These are phyloP conservation scores for Yamadazyma sp. DNA, from an alignment of 1,139 yeast species.

Conservation along the genomic window DNA sequence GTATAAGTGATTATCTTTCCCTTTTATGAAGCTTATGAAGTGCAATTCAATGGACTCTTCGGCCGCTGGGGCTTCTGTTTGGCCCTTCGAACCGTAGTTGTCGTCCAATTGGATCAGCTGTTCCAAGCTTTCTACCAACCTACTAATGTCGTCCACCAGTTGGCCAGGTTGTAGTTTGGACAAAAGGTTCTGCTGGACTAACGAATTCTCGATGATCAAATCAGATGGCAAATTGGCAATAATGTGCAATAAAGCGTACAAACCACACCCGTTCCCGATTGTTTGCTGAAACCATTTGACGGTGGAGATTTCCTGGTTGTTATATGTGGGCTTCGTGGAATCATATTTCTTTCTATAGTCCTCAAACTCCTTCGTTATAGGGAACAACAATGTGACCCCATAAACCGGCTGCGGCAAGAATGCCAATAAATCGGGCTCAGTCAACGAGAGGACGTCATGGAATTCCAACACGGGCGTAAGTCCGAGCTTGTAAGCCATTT, in stretches of 20 bases:
- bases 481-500: conserved; percentile 68
- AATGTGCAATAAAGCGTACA: conserved; percentile 82
- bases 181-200: conserved; percentile 27
- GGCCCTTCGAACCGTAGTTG: conserved; percentile 66
- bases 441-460: conserved; percentile 80
- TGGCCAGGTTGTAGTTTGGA: conserved; percentile 17
- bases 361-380: conserved; percentile 67
- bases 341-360: conserved; percentile 41
- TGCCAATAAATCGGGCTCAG: conserved; percentile 74
- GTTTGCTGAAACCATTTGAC: conserved; percentile 76
- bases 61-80: conserved; percentile 77
- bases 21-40: conserved; percentile 72
- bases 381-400: conserved; percentile 78
- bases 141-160: conserved; percentile 39
- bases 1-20: conserved; percentile 57
- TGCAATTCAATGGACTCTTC: conserved; percentile 68
- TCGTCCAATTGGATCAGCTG: conserved; percentile 47
- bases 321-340: conserved; percentile 14
- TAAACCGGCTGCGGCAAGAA: conserved; percentile 81
- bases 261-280: conserved; percentile 88
- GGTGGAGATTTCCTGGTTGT: conserved; percentile 16
- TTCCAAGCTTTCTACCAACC: conserved; percentile 57
- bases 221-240: conserved; percentile 61
- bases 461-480: conserved; percentile 60
- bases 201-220: conserved; percentile 37